Percentiles rank a stretch among this genome's conserved stretches.
phyloP scores from a whole-genome alignment of 2,329 filamentous ascomycete genomes.

The Microdochium bolleyi region DNA sequence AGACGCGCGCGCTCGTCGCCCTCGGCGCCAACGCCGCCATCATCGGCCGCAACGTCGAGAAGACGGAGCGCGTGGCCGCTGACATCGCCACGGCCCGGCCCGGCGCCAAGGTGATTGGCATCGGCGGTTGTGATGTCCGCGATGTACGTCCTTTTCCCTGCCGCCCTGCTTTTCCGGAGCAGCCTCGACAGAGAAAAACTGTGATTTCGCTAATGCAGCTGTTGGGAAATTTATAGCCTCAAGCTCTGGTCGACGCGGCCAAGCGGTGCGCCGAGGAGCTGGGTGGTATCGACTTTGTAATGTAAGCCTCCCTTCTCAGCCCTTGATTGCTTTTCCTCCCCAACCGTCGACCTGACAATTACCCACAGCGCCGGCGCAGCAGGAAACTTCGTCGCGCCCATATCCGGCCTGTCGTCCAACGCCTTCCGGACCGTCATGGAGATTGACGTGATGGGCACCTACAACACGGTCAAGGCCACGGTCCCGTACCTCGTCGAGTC shows the following conservation, averaged over 20 bases:
- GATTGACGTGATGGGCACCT: slow-evolving; percentile 90
- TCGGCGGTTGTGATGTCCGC: slow-evolving; percentile 75
- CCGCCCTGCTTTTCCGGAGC: slow-evolving; percentile 17
- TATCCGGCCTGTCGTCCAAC: slow-evolving; percentile 74
- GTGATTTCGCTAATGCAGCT: not conserved
- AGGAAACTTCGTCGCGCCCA: slow-evolving; percentile 87
- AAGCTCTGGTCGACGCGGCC: slow-evolving; percentile 51
- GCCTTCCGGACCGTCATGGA: slow-evolving; percentile 95
- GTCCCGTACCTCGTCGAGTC: slow-evolving; percentile 74
- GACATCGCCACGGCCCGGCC: slow-evolving; percentile 73
- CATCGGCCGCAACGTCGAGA: slow-evolving; percentile 79
- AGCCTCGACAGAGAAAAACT: not conserved
- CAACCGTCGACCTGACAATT: not conserved
- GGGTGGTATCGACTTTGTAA: slow-evolving; percentile 84
- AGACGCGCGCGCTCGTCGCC: slow-evolving; percentile 84
- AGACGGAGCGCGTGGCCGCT: slow-evolving; percentile 72
- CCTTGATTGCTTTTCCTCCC: not conserved
- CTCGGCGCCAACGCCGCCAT: slow-evolving; percentile 93
- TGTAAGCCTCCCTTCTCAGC: slow-evolving; percentile 46
- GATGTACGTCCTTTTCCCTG: slow-evolving; percentile 44
- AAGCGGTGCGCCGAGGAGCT: slow-evolving; percentile 75
- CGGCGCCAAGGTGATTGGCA: slow-evolving; percentile 78
- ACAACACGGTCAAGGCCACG: slow-evolving; percentile 90
- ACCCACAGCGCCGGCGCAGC: slow-evolving; percentile 73
- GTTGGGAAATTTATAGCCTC: slow-evolving; percentile 29